Base-by-base conservation (phyloP, 1,139 yeast genomes). In the Blastobotrys proliferans region DNA sequence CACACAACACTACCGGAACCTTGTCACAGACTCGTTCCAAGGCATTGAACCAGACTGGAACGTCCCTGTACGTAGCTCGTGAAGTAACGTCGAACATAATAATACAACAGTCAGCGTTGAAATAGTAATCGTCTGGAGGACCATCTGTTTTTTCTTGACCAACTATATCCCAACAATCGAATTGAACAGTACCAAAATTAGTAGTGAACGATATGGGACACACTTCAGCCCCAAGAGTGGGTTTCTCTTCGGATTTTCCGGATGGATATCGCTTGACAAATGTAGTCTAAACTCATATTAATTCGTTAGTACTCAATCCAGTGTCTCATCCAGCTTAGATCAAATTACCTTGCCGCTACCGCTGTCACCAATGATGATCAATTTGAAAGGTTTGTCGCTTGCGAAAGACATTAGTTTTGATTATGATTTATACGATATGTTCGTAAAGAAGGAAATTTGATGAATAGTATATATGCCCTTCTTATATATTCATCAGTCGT, bases 61-160 rank as follows among this genome's bases (percentile, higher is more conserved):
- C 98, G 72, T 94, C 94, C 79, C 92, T 94, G 77, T 94, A 94
- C 60, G 98, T 94, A 74, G 94, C 90, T 79, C 98, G 88, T 44
- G 97, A 88, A 51, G 99, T 94, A 53, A 94, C 98, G 73, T 94
- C 99, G 68, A 94, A 94, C 99, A 94, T 94, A 71, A 94, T 94
- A 74, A 94, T 92, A 75, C 97, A 98, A 79, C 98, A 94, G 75
- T 94, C 97, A 66, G 98, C 99, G 69, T 92, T 90, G 69, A 94
- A 94, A 74, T 94, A 92, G 78, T 94, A 92, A 67, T 98, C 99
- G 66, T 92, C 98, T 79, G 98, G 90, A 66, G 94, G 79, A 62
- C 99, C 98, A 70, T 98, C 99, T 61, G 94, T 92, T 75, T 94
- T 94, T 76, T 94, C 99, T 77, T 94, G 99, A 54, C 98, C 99